Conservation (phyloP, 345 rosid genomes). For the Cardamine chenopodiifolia region DNA sequence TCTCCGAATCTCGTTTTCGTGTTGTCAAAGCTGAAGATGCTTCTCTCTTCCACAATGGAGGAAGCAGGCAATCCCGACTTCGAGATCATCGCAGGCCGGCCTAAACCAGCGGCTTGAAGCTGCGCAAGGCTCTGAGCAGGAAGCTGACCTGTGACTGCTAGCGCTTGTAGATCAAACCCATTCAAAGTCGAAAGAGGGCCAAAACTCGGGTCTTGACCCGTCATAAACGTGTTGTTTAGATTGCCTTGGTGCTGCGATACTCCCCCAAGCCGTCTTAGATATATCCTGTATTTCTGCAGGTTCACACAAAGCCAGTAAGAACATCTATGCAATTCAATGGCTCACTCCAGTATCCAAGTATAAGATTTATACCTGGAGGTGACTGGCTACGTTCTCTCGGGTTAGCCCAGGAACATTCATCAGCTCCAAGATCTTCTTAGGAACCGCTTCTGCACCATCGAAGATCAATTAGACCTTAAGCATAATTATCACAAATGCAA, state of each 20-base stretch:
- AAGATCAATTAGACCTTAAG: slow-evolving; percentile 2
- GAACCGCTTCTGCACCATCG: slow-evolving; percentile 70
- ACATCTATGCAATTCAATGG: neutral
- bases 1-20: slow-evolving; percentile 74
- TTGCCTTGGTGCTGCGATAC: slow-evolving; percentile 72
- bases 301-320: slow-evolving; percentile 12
- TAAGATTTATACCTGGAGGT: slow-evolving; percentile 76
- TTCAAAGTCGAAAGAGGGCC: slow-evolving; percentile 64
- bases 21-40: slow-evolving; percentile 80
- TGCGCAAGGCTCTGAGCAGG: slow-evolving; percentile 89
- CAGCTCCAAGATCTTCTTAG: slow-evolving; percentile 87
- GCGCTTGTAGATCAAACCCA: slow-evolving; percentile 80
- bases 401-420: slow-evolving; percentile 94
- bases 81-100: slow-evolving; percentile 55
- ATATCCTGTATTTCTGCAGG: slow-evolving; percentile 87
- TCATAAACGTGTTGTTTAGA: slow-evolving; percentile 61
- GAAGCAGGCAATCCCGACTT: slow-evolving; percentile 54
- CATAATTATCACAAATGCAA: neutral
- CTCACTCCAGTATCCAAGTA: neutral
- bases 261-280: slow-evolving; percentile 94
- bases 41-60: slow-evolving; percentile 73
- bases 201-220: slow-evolving; percentile 68
- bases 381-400: slow-evolving; percentile 90
- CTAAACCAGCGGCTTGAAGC: slow-evolving; percentile 86
- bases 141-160: slow-evolving; percentile 81